Evolutionary conservation across 1,139 yeast species (phyloP), one percentile per base, ranked within the genome.

Genomic region (Magnusiomyces suaveolens): DNA sequence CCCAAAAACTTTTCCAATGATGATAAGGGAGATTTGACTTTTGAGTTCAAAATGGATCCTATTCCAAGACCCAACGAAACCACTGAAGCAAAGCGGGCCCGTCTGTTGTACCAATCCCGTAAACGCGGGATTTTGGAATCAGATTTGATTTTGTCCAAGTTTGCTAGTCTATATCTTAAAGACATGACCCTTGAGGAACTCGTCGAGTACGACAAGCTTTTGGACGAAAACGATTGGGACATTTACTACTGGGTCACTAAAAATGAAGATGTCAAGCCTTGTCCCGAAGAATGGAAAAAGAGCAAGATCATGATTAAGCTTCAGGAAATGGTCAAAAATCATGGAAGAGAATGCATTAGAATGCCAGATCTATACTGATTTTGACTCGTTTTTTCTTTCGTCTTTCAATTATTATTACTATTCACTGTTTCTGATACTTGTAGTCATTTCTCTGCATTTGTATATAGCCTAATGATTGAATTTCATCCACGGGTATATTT

Each of bases 221-320:
- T 92, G 66, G 96, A 94, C 68, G 96, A 90, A 70, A 81, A 92
- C 18, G 99, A 92, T 69, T 94, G 98, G 98, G 98, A 92, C 68
- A 90, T 92, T 60, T 94, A 88, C 70, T 92, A 92, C 72, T 92
- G 98, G 97, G 96, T 95, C 25, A 88, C 97, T 6, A 79, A 80
- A 63, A 87, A 87, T 70, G 86, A 75, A 64, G 82, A 80, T 43
- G 81, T 84, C 25, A 86, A 90, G 53, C 95, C 95, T 18, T 75
- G 90, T 60, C 97, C 97, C 4, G 90, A 86, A 50, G 78, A 78
- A 64, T 90, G 96, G 96, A 76, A 82, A 66, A 67, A 83, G 57
- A 80, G 87, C 20, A 72, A 77, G 63, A 73, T 92, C 49, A 76
- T 92, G 75, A 68, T 69, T 56, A 68, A 77, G 72, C 73, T 92